Evolutionary conservation across 2,329 filamentous ascomycete species (phyloP), one percentile per base, ranked within the genome.

Genomic region (Seiridium unicorne): DNA sequence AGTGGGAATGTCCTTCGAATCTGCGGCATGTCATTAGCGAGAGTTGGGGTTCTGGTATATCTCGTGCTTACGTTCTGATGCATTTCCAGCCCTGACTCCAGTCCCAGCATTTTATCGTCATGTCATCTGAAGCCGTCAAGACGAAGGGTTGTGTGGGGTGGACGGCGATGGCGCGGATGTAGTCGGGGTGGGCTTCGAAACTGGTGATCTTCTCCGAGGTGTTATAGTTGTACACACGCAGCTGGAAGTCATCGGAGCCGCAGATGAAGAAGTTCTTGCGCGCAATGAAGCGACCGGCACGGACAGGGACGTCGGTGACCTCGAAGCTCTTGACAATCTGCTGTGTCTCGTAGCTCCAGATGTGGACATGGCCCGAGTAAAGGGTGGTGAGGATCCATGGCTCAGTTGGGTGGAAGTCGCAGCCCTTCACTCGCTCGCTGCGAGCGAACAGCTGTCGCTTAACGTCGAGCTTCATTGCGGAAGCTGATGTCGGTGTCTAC

Each of bases 81-180:
- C 94, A 98, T 76, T 97, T 97, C 95, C 95, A 99, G 68, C 88
- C 88, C 77, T 95, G 96, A 70, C 99, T 95, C 95, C 95, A 99
- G 75, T 99, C 93, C 93, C 95, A 99, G 55, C 97, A 84, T 83
- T 95, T 97, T 74, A 97, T 97, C 60, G 93, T 97, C 93, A 97
- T 96, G 74, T 97, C 93, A 89, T 97, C 93, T 65, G 91, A 95
- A 65, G 95, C 95, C 58, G 95, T 99, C 62, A 99, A 83, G 57
- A 98, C 92, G 71, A 97, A 98, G 1, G 95, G 93, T 73, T 97
- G 93, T 49, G 93, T 93, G 5, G 95, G 95, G 75, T 99, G 95
- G 44, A 99, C 92, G 64, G 89, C 92, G 68, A 99, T 97, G 55
- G 95, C 93, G 70, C 95, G 91, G 74, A 99, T 98, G 73, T 99